phyloP scores from a whole-genome alignment of 2,329 filamentous ascomycete genomes.

The Orbilia javanica region DNA sequence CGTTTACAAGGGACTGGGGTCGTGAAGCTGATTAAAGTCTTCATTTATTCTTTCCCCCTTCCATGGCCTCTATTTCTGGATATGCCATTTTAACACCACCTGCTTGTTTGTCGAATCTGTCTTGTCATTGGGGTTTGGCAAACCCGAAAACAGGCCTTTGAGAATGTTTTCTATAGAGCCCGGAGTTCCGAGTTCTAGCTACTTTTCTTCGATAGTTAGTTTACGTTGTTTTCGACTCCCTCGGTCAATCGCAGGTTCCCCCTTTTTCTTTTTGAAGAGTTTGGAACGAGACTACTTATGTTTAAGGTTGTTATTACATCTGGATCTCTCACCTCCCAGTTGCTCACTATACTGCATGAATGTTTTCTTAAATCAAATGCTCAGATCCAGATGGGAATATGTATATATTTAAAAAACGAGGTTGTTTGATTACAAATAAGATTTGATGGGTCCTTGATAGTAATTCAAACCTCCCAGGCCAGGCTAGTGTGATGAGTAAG shows the following conservation, averaged over 20 bases:
- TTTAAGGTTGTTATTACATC: too few relatives aligned
- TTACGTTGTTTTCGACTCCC: neutral
- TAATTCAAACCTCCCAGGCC: slow-evolving; percentile 7
- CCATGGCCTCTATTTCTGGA: slow-evolving; percentile 9
- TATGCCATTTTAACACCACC: slow-evolving; percentile 7
- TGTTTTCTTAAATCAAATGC: slow-evolving; percentile 1
- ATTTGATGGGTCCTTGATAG: slow-evolving; percentile 5
- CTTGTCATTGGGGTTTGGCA: slow-evolving; percentile 13
- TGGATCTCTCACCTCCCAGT: slow-evolving; percentile 2
- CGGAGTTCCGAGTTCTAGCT: slow-evolving; percentile 8
- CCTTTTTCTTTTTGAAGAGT: slow-evolving; percentile 1
- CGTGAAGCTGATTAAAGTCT: slow-evolving; percentile 6
- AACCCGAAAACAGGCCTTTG: slow-evolving; percentile 10
- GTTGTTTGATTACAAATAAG: slow-evolving; percentile 3
- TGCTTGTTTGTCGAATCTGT: slow-evolving; percentile 5
- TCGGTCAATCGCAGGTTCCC: neutral
- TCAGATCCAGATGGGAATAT: slow-evolving; percentile 8
- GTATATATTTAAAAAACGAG: slow-evolving; percentile 12
- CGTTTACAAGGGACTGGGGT: slow-evolving; percentile 13
- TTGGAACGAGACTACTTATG: neutral
- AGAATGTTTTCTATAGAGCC: slow-evolving; percentile 16
- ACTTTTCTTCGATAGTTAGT: slow-evolving; percentile 10
- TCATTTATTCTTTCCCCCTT: neutral
- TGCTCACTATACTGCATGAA: neutral
- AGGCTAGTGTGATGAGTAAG: slow-evolving; percentile 8